phyloP scores from a whole-genome alignment of 2,329 filamentous ascomycete species.

The Capronia americana region DNA sequence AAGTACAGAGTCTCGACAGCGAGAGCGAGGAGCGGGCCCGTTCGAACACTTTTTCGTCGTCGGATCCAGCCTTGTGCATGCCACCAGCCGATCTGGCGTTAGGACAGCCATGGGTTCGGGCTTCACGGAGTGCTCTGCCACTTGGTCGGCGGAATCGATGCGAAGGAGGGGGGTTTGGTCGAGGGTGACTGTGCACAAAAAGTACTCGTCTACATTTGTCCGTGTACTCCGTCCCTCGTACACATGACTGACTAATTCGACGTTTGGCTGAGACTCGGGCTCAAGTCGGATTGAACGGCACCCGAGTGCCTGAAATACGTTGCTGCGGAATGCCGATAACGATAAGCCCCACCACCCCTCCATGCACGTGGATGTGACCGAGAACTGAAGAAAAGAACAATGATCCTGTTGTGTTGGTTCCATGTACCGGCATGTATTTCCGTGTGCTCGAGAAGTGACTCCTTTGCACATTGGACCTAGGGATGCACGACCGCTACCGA shows the following conservation, averaged over 20 bases:
- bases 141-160: background rate
- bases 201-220: background rate
- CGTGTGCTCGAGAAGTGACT: background rate
- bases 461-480: too few relatives aligned
- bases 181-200: background rate
- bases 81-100: background rate
- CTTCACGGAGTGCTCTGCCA: background rate
- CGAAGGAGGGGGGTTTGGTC: background rate
- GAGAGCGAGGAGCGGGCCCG: background rate
- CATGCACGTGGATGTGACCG: slow-evolving; percentile 6
- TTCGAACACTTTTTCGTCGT: background rate
- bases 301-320: background rate
- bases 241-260: background rate
- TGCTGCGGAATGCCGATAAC: background rate
- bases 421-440: background rate
- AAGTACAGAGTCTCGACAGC: background rate
- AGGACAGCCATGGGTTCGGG: background rate
- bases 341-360: slow-evolving; percentile 7
- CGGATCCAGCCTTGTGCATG: slow-evolving; percentile 4
- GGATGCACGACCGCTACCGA: background rate
- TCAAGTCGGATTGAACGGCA: slow-evolving; percentile 1
- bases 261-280: background rate
- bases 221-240: background rate
- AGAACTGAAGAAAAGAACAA: background rate
- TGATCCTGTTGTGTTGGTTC: background rate